Base-by-base conservation (phyloP, 805 yeast genomes). In the Saccharomycopsis sp. region DNA sequence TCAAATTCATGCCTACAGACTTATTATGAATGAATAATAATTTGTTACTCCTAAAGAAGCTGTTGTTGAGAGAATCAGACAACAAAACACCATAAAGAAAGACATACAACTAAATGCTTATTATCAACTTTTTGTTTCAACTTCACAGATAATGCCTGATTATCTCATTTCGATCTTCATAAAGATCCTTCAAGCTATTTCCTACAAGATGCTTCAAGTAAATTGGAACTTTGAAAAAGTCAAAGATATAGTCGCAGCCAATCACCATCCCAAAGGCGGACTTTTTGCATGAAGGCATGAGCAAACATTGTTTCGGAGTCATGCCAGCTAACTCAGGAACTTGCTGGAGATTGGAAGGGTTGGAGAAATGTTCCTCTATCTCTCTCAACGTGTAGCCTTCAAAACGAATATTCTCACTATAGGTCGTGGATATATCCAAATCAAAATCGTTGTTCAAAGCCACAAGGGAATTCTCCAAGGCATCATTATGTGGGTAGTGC, bases 121-220 rank as follows among this genome's bases (percentile, higher is more conserved):
- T 29, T 29, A 29, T 29, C 37, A 29, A 44, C 18, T 44, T 44
- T 12, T 37, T 12, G n/a, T 12, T 16, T 44, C 48, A 44, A 44
- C 18, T 44, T 44, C 21, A 44, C 48, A 44, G 48, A 18, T 44
- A 57, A 51, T 58, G 34, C 5, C 52, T 52, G 14, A 55, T 29
- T 21, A 58, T 37, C 18, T 20, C 34, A 21, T 34, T 15, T n/a
- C 61, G 41, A 50, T 58, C 61, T 16, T 58, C 59, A 52, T 55
- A 58, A 15, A 58, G 50, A 44, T 58, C 61, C 21, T 53, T 23
- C 24, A 58, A 52, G 29, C 57, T 52, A 9, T 29, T 16, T 9
- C 61, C 61, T 12, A 58, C 61, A 37, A 55, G 53, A 44, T 58
- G 56, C 20, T 46, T 29, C 15, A 57, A 20, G 12, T 41, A 53